These are phyloP conservation scores for Pulveroboletus sp. DNA, from an alignment of 768 basidiomycete species.

Conservation along the genomic window DNA sequence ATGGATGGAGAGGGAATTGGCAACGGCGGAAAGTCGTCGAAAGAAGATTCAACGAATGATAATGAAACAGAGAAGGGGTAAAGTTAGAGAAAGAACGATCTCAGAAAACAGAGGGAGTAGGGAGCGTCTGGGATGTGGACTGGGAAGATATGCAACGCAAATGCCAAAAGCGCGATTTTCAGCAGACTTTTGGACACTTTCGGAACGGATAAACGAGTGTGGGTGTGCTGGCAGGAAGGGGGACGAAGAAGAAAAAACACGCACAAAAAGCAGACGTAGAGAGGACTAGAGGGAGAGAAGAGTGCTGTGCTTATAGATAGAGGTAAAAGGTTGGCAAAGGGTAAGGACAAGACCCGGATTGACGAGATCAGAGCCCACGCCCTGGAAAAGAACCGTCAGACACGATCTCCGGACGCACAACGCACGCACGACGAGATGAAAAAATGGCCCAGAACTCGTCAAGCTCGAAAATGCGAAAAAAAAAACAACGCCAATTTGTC, in stretches of 20 bases:
- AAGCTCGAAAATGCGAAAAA: constrained; percentile 19
- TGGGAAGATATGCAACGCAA: constrained; percentile 28
- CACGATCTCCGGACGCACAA: too few species aligned
- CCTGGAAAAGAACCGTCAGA: constrained; percentile 7
- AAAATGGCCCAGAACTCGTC: constrained; percentile 12
- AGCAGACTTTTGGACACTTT: constrained; percentile 27
- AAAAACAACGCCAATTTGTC: constrained; percentile 15
- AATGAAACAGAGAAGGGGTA: constrained; percentile 46
- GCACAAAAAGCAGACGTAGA: constrained; percentile 36
- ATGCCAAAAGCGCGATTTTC: constrained; percentile 28
- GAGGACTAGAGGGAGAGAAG: constrained; percentile 26
- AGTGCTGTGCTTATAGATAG: constrained; percentile 39
- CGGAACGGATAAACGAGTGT: constrained; percentile 30
- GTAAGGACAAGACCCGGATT: constrained; percentile 32
- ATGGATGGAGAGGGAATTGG: constrained; percentile 45
- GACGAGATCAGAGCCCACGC: constrained; percentile 32
- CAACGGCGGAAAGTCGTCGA: constrained; percentile 46
- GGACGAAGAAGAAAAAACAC: constrained; percentile 34
- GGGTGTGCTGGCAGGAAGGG: constrained; percentile 23
- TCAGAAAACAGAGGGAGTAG: constrained; percentile 36
- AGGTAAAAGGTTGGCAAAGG: constrained; percentile 32
- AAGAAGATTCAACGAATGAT: constrained; percentile 33
- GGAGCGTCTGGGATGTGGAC: constrained; percentile 41
- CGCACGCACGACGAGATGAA: too few species aligned
- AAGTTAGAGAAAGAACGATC: constrained; percentile 54